Evolutionary conservation across 495 filamentous ascomycete genomes (phyloP).

Genomic region (Aspergillus funiculosus): DNA sequence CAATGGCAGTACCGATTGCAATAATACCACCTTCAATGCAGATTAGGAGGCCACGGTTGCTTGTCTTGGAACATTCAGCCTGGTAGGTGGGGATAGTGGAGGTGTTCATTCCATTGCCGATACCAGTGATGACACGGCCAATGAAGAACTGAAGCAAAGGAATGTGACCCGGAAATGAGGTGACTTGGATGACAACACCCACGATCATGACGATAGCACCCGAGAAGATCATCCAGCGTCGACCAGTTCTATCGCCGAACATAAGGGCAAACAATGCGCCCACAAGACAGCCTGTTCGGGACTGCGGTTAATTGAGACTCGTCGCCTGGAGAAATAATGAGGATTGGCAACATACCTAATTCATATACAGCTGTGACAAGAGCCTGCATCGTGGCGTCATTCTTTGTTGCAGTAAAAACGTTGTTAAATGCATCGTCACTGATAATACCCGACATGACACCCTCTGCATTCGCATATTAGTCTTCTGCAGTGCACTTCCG

Average conservation of each 20-base stretch:
- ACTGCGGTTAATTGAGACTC: conserved; percentile 29
- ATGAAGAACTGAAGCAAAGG: conserved; percentile 65
- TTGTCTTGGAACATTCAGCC: conserved; percentile 67
- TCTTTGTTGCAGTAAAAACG: conserved; percentile 60
- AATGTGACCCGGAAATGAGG: conserved; percentile 42
- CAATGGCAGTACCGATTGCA: conserved; percentile 68
- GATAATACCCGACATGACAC: conserved; percentile 80
- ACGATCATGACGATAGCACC: conserved; percentile 77
- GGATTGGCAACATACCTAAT: conserved; percentile 43
- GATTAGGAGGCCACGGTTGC: conserved; percentile 74
- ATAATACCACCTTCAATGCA: conserved; percentile 79
- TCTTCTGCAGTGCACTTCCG: background rate
- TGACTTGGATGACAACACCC: conserved; percentile 71
- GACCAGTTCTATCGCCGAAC: conserved; percentile 62
- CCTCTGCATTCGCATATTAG: conserved; percentile 32
- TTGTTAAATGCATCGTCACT: conserved; percentile 63
- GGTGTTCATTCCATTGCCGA: conserved; percentile 76
- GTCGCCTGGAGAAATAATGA: conserved; percentile 9
- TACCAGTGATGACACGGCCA: conserved; percentile 66
- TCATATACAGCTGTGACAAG: conserved; percentile 81
- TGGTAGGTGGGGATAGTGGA: conserved; percentile 77
- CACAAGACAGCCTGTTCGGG: conserved; percentile 54
- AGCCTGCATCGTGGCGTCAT: conserved; percentile 68
- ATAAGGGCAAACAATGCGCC: conserved; percentile 68
- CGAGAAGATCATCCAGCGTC: conserved; percentile 53